A percentile compares a stretch with the other conserved stretches of the same genome.
These are phyloP conservation scores for Paracoccidioides brasiliensis DNA, from an alignment of 2,329 filamentous ascomycete species.

Conservation along the genomic window DNA sequence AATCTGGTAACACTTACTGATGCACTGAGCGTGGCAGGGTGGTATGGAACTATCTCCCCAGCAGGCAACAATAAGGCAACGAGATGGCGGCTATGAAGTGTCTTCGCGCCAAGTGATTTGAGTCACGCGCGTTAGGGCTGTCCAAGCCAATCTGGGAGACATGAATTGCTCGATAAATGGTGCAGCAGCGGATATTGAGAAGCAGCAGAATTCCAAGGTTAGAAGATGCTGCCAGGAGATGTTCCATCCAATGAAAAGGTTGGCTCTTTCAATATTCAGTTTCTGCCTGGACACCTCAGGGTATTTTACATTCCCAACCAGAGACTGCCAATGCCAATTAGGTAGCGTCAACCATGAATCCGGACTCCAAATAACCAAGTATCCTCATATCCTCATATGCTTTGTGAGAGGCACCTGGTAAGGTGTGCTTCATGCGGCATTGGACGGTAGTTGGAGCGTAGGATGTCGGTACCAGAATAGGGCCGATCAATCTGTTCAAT, in stretches of 20 bases:
- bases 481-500: neutral
- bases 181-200: no score
- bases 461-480: neutral
- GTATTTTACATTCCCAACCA: neutral
- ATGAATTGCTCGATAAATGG: no score
- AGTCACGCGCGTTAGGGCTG: neutral
- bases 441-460: no score
- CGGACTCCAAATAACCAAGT: neutral
- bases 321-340: neutral
- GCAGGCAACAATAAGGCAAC: neutral
- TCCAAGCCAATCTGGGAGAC: neutral
- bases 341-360: neutral
- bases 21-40: neutral
- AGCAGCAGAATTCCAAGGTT: no score
- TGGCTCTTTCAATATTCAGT: neutral
- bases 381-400: neutral
- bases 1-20: neutral
- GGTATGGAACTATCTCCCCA: neutral
- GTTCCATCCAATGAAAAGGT: neutral
- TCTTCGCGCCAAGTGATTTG: neutral
- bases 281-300: neutral
- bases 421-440: neutral
- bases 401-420: neutral
- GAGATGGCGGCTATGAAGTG: neutral
- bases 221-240: neutral